Evolutionary conservation across 441 rosid genomes (phyloP).

Genomic region (Bruguiera hainesii): DNA sequence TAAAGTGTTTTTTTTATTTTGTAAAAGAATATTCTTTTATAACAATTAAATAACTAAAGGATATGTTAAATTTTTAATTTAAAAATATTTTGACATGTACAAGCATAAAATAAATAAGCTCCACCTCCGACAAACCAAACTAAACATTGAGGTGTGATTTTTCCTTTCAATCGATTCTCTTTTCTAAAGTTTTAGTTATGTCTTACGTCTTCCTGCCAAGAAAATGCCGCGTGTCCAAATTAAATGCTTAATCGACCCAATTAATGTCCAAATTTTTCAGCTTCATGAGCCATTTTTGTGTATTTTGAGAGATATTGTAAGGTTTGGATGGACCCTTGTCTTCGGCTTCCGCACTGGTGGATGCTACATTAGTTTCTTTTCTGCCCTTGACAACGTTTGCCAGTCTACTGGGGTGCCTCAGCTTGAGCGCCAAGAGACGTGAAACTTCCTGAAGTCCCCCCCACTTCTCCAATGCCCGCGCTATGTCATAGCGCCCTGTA

Average conservation of each 20-base stretch:
- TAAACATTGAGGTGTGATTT: too few relatives aligned
- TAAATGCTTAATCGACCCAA: constrained; percentile 55
- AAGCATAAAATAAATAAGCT: too few relatives aligned
- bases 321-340: constrained; percentile 37
- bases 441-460: constrained; percentile 92
- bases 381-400: constrained; percentile 41
- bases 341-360: constrained; percentile 28
- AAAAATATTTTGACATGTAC: too few relatives aligned
- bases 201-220: too few relatives aligned
- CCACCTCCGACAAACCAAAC: too few relatives aligned
- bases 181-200: too few relatives aligned
- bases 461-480: constrained; percentile 96
- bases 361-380: constrained; percentile 23
- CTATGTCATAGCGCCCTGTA: constrained; percentile 91
- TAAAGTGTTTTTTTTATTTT: too few relatives aligned
- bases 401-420: constrained; percentile 70
- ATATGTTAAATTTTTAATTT: too few relatives aligned
- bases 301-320: constrained; percentile 56
- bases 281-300: constrained; percentile 68
- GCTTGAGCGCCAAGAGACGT: constrained; percentile 69
- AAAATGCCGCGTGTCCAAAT: too few relatives aligned
- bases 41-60: too few relatives aligned
- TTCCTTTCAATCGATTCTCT: too few relatives aligned
- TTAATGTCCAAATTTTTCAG: constrained; percentile 68
- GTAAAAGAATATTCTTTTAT: too few relatives aligned